Conservation (phyloP, 148 eudicot species). For the Diospyros lotus region DNA sequence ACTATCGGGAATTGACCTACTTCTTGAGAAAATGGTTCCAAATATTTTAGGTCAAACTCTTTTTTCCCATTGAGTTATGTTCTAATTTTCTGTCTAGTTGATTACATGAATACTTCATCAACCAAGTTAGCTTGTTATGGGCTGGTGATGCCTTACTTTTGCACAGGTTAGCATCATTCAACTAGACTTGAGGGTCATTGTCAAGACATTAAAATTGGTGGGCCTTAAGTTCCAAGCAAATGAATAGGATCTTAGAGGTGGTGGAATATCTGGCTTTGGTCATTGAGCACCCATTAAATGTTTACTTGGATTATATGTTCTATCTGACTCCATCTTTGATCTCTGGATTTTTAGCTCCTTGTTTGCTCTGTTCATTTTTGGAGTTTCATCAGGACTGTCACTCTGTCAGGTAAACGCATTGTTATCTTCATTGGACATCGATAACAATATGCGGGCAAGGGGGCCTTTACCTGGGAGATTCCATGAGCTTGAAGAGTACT, state of each 20-base stretch:
- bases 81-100: neutral
- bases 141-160: neutral
- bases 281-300: neutral
- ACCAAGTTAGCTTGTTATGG: neutral
- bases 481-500: conserved; percentile 78
- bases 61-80: neutral
- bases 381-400: conserved; percentile 1
- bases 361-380: conserved; percentile 4
- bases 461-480: conserved; percentile 77
- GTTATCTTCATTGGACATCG: conserved; percentile 81
- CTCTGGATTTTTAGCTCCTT: neutral
- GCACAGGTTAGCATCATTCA: neutral
- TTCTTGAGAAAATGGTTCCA: neutral
- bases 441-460: conserved; percentile 55
- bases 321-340: conserved; percentile 4
- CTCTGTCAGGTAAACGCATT: conserved; percentile 71
- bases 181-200: neutral
- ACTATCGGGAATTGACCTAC: neutral
- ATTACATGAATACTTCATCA: neutral
- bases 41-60: neutral
- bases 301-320: neutral
- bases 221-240: neutral
- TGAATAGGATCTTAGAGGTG: neutral
- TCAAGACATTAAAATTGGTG: neutral
- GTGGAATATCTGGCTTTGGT: conserved; percentile 1